Evolutionary conservation across 495 filamentous ascomycete species (phyloP).

Genomic region (Penicillium coffeae): DNA sequence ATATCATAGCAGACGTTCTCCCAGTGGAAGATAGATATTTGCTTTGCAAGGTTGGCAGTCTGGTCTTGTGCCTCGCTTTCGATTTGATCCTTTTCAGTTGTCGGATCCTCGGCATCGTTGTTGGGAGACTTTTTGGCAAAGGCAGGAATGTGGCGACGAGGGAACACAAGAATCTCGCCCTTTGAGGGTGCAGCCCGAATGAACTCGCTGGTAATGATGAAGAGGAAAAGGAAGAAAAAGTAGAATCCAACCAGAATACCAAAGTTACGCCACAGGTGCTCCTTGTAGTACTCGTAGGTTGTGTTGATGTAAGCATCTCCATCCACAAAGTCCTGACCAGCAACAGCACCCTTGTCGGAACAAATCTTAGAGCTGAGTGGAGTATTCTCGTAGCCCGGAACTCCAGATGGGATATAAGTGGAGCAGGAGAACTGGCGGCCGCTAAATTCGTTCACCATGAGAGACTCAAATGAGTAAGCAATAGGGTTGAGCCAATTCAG

Average conservation of each 20-base stretch:
- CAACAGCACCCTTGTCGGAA: conserved; percentile 50
- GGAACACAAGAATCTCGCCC: conserved; percentile 8
- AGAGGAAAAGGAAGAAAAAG: conserved; percentile 3
- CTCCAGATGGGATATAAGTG: conserved; percentile 53
- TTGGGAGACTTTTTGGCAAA: conserved; percentile 50
- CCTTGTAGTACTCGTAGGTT: conserved; percentile 4
- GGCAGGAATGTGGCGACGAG: conserved; percentile 42
- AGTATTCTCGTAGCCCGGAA: conserved; percentile 47
- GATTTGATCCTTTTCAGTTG: conserved; percentile 40
- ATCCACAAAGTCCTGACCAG: conserved; percentile 5
- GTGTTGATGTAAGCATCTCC: conserved; percentile 14
- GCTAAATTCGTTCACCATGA: conserved; percentile 90
- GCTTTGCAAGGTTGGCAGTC: conserved; percentile 32
- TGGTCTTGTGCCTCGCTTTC: conserved; percentile 43
- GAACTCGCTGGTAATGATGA: conserved; percentile 7
- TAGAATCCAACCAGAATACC: conserved; percentile 10
- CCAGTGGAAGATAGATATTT: conserved; percentile 68
- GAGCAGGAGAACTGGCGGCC: conserved; percentile 63
- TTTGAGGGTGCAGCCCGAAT: conserved; percentile 3
- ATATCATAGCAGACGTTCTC: conserved; percentile 68
- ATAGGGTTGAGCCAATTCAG: conserved; percentile 84
- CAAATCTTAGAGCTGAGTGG: conserved; percentile 50
- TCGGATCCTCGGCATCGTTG: conserved; percentile 25
- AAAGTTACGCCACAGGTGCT: conserved; percentile 13
- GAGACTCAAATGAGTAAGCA: conserved; percentile 78